These are phyloP conservation scores for Yarrowia galli DNA, from an alignment of 1,139 yeast genomes.

Conservation along the genomic window DNA sequence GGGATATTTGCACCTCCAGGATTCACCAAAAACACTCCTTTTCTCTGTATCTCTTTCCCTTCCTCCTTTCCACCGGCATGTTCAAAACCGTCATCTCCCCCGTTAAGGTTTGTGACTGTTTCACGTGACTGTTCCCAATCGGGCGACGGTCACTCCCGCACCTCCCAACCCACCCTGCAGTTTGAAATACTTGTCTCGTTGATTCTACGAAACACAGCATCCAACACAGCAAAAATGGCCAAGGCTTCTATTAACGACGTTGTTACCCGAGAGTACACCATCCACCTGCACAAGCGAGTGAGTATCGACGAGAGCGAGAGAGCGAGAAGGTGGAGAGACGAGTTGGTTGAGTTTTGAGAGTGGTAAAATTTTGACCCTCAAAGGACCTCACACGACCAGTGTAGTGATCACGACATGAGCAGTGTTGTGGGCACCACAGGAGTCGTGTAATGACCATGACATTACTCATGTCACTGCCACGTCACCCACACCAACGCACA, in stretches of 20 bases:
- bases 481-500: background rate
- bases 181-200: slow-evolving; percentile 27
- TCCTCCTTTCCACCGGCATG: background rate
- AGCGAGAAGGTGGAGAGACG: background rate
- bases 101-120: slow-evolving; percentile 31
- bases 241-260: slow-evolving; percentile 98
- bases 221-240: slow-evolving; percentile 47
- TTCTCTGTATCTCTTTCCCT: background rate
- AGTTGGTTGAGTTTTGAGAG: too few relatives aligned
- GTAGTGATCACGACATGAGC: too few relatives aligned
- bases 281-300: slow-evolving; percentile 99
- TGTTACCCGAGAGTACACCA: slow-evolving; percentile 99
- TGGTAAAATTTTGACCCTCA: background rate
- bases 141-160: slow-evolving; percentile 9
- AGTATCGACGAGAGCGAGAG: slow-evolving; percentile 52
- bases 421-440: too few relatives aligned
- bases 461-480: background rate
- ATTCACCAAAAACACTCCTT: background rate
- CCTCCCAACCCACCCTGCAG: slow-evolving; percentile 26
- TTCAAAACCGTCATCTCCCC: background rate
- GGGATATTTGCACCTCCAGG: too few relatives aligned
- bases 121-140: slow-evolving; percentile 24
- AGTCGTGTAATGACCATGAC: background rate
- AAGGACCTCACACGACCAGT: slow-evolving; percentile 9
- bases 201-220: slow-evolving; percentile 33